Conservation (phyloP, 257 asterid species). For the Scutellaria galericulata region DNA sequence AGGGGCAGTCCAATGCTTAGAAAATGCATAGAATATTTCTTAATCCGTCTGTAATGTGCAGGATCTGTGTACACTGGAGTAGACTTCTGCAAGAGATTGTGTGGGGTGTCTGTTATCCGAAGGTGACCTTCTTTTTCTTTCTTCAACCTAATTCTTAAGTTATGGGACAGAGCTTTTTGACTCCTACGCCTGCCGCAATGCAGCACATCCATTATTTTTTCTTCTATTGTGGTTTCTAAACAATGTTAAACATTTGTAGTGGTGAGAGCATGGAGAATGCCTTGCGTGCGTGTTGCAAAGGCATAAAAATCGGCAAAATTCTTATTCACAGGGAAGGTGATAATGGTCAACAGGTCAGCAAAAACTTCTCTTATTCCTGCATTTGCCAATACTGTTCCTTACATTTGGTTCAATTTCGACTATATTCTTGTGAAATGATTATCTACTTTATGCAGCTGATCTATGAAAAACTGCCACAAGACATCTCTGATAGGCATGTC, state of each 20-base stretch:
- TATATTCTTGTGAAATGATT: not conserved
- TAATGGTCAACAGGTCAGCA: constrained; percentile 85
- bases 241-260: constrained; percentile 46
- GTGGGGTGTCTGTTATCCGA: constrained; percentile 96
- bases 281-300: constrained; percentile 97
- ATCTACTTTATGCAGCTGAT: constrained; percentile 65
- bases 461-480: constrained; percentile 90
- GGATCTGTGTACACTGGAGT: constrained; percentile 96
- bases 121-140: constrained; percentile 52
- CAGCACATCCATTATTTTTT: not conserved
- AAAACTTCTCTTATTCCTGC: constrained; percentile 19
- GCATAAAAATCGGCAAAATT: constrained; percentile 97
- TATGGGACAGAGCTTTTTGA: not conserved
- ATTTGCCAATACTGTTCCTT: not conserved
- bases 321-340: constrained; percentile 97
- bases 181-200: not conserved
- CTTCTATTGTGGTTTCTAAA: constrained; percentile 15
- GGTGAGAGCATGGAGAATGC: constrained; percentile 69
- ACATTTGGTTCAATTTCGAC: not conserved
- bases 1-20: not conserved
- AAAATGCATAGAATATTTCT: not conserved
- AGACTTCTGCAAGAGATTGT: constrained; percentile 94
- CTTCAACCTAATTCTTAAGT: not conserved
- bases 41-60: constrained; percentile 44
- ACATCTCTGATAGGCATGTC: constrained; percentile 93